phyloP scores from a whole-genome alignment of 805 yeast species.

The Saccharomycopsis guyanensis region DNA sequence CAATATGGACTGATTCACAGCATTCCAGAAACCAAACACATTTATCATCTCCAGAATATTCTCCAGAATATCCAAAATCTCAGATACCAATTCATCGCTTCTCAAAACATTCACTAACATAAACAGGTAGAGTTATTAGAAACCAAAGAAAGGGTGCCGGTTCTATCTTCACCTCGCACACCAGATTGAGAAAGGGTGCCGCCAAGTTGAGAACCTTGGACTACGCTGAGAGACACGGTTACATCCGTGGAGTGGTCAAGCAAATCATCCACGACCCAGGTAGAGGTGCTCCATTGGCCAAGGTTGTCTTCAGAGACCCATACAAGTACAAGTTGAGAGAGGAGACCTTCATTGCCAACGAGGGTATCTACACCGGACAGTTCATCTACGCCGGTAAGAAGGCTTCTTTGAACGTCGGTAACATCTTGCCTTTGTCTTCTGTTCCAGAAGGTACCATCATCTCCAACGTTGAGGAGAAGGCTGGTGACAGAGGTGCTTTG shows the following conservation, averaged over 20 bases:
- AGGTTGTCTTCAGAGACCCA: slow-evolving; percentile 99
- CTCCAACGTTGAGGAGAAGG: slow-evolving; percentile 96
- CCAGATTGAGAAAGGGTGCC: slow-evolving; percentile 99
- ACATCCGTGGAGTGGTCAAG: slow-evolving; percentile 98
- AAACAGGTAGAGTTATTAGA: slow-evolving; percentile 97
- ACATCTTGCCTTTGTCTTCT: slow-evolving; percentile 92
- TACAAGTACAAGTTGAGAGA: slow-evolving; percentile 97
- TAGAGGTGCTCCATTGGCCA: slow-evolving; percentile 99
- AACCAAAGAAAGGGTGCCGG: slow-evolving; percentile 99
- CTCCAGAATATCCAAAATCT: too few relatives aligned
- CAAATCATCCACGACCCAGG: slow-evolving; percentile 99
- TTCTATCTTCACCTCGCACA: slow-evolving; percentile 98
- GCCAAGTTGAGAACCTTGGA: slow-evolving; percentile 99
- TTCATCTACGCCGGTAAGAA: slow-evolving; percentile 98
- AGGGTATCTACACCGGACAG: slow-evolving; percentile 99
- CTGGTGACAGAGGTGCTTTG: slow-evolving; percentile 99
- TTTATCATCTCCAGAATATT: too few relatives aligned
- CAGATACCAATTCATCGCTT: too few relatives aligned
- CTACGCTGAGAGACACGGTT: slow-evolving; percentile 99
- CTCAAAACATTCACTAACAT: too few relatives aligned
- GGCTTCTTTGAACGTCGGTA: slow-evolving; percentile 95
- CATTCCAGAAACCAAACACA: too few relatives aligned
- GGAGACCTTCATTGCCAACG: slow-evolving; percentile 98
- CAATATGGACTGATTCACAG: too few relatives aligned
- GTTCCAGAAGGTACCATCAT: slow-evolving; percentile 99